Conservation (phyloP, 2,329 filamentous ascomycete genomes). For the Colletotrichum chrysophilum region DNA sequence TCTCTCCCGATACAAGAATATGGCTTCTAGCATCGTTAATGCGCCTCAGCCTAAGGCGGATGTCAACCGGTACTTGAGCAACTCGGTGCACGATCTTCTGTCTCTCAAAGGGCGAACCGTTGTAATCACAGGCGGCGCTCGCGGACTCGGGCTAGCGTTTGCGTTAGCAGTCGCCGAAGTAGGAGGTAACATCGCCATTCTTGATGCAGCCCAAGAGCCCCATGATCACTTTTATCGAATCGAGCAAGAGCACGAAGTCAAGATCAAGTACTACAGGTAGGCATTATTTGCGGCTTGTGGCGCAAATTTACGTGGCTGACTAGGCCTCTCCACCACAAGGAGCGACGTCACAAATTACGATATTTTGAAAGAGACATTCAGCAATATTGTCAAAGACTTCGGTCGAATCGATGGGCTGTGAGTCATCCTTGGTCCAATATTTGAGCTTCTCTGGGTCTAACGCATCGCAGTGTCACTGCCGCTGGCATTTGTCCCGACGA, state of each 20-base stretch:
- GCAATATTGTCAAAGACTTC: conserved; percentile 23
- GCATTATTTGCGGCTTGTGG: not conserved
- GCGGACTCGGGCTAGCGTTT: not conserved
- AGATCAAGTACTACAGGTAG: conserved; percentile 19
- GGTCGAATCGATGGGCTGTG: conserved; percentile 27
- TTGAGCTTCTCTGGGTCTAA: not conserved
- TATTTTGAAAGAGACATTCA: conserved; percentile 23
- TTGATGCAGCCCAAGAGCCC: conserved; percentile 23
- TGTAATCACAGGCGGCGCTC: not conserved
- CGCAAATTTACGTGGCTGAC: not conserved
- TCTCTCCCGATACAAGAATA: not conserved
- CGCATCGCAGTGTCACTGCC: conserved; percentile 26
- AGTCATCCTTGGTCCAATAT: not conserved
- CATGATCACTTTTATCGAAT: conserved; percentile 18
- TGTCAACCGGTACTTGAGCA: not conserved
- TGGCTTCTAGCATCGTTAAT: not conserved
- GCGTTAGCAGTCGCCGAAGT: not conserved
- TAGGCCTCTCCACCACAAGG: not conserved
- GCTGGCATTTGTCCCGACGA: conserved; percentile 32
- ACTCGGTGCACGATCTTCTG: not conserved
- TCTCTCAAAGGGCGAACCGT: not conserved
- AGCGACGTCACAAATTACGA: conserved; percentile 25
- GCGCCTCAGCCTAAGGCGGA: not conserved
- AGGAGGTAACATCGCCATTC: not conserved
- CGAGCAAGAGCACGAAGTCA: conserved; percentile 16